Percentiles rank a stretch among this genome's conserved stretches.
phyloP scores from a whole-genome alignment of 768 basidiomycete species.

The Mycena metata region DNA sequence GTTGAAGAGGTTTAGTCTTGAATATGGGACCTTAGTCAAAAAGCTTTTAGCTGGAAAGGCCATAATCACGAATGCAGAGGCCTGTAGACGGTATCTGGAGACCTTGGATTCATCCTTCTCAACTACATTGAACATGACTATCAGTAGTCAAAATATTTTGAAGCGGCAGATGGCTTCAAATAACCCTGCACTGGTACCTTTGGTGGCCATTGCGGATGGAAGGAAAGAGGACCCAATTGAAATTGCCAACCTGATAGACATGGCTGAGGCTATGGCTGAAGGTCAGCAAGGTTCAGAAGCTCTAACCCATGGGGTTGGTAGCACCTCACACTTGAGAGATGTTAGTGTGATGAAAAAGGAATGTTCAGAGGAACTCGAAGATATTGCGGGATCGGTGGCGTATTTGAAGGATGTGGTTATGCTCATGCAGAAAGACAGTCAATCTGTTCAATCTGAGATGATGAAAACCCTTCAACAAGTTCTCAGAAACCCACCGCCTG shows the following conservation, averaged over 20 bases:
- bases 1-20: background rate
- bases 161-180: background rate
- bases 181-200: background rate
- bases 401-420: background rate
- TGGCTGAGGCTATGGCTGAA: background rate
- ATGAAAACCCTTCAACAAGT: background rate
- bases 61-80: background rate
- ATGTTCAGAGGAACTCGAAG: background rate
- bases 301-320: background rate
- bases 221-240: slow-evolving; percentile 2
- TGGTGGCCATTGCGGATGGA: background rate
- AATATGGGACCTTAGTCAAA: background rate
- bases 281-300: background rate
- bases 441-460: background rate
- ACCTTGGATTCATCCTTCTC: background rate
- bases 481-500: background rate
- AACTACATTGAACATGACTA: background rate
- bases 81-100: background rate
- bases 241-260: background rate
- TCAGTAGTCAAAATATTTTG: background rate
- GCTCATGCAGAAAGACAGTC: background rate
- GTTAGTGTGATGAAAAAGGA: background rate
- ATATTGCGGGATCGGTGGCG: background rate
- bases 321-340: background rate
- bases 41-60: background rate